Base-by-base conservation (phyloP, 306 rosid species). In the Erythrophleum fordii region DNA sequence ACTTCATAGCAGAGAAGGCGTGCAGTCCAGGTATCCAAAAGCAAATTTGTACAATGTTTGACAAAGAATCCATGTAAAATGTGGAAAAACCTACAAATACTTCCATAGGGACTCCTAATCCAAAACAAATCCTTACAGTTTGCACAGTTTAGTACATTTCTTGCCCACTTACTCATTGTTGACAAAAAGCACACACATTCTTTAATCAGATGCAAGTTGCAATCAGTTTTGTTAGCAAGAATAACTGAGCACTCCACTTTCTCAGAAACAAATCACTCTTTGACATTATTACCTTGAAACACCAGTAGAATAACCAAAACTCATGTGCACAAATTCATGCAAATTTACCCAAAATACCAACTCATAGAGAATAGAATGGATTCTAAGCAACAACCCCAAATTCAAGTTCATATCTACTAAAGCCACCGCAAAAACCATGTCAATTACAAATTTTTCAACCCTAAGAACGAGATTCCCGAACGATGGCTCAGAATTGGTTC, bases 321-420 rank as follows among this genome's bases (percentile, higher is more conserved):
- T 60, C 64, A 52, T 28, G 60, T 41, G 76, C 75, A 80, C 71
- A 80, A 55, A 85, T 52, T 31, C 35, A 64, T 49, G 41, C 35
- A 69, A 41, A 53, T 53, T 37, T 41, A 31, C n/a, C 60, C 17
- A 4, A n/a, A 68, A 39, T 25, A 49, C n/a, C 45, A 26, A 69
- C 59, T 29, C 68, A 41, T 31, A 29, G 48, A 61, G 44, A 71
- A 77, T 26, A 66, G 25, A 2, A 59, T 20, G 31, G 34, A 75
- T 23, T 67, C 42, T 18, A 44, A 35, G 13, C 31, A 76, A 13
- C 48, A 62, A 5, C 41, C 29, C 9, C 56, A 34, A 0, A 34
- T 31, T 25, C 67, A 34, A 64, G 0, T 11, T n/a, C 73, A 72
- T 16, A 26, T 28, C 7, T 5, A 8, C 51, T 3, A 22, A 77